Evolutionary conservation across 768 basidiomycete genomes (phyloP).

Genomic region (Amanita muscaria): DNA sequence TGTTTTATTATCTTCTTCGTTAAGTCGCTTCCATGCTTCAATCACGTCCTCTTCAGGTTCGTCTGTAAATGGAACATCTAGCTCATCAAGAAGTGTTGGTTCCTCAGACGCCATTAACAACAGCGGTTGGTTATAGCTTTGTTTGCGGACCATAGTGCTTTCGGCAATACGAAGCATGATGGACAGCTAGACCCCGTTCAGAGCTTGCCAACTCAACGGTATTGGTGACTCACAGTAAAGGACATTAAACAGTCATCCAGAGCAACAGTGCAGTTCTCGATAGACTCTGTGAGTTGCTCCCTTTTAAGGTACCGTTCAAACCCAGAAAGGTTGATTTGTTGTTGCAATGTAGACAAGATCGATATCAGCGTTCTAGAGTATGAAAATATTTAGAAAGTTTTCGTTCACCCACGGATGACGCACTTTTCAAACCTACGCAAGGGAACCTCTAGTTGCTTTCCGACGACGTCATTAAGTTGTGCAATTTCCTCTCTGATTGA

Average conservation of each 20-base stretch:
- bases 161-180: conserved; percentile 3
- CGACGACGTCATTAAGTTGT: conserved; percentile 33
- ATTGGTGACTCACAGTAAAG: conserved; percentile 32
- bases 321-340: conserved; percentile 38
- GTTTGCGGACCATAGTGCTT: background rate
- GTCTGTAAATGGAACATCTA: conserved; percentile 10
- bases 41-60: background rate
- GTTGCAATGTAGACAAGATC: background rate
- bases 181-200: background rate
- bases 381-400: background rate
- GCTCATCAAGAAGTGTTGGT: conserved; percentile 8
- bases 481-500: conserved; percentile 46
- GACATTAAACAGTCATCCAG: conserved; percentile 30
- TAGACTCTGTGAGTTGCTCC: conserved; percentile 41
- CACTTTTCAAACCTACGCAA: conserved; percentile 37
- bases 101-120: conserved; percentile 18
- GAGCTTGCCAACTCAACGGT: background rate
- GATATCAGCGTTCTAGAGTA: background rate
- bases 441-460: conserved; percentile 36
- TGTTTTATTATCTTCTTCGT: conserved; percentile 16
- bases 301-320: conserved; percentile 53
- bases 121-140: conserved; percentile 19
- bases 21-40: conserved; percentile 11
- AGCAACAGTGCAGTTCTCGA: conserved; percentile 13
- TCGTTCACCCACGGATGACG: background rate